Evolutionary conservation across 1,284 basidiomycete species (phyloP).

Genomic region (Leccinum pallidistipes): DNA sequence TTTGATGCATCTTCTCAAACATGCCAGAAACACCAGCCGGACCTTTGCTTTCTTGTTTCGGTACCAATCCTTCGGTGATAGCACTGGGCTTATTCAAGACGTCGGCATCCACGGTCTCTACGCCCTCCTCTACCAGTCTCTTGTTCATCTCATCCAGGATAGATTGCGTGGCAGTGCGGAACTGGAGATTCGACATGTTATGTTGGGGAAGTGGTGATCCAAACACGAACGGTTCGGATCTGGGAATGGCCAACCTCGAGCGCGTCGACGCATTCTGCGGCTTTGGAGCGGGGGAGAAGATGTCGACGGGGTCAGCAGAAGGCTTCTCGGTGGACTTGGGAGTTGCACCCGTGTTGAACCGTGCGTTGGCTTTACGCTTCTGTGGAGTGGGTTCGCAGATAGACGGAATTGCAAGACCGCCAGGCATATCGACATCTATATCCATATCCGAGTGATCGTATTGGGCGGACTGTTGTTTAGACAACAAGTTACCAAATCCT

Average conservation of each 20-base stretch:
- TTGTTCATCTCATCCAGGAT: conserved; percentile 79
- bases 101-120: conserved; percentile 42
- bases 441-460: conserved; percentile 33
- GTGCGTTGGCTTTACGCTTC: conserved; percentile 8
- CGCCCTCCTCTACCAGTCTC: conserved; percentile 53
- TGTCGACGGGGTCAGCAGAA: conserved; percentile 31
- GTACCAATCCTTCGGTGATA: conserved; percentile 1
- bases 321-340: conserved; percentile 34
- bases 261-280: conserved; percentile 19
- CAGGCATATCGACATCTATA: conserved; percentile 36
- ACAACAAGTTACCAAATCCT: conserved; percentile 18
- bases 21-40: conserved; percentile 36
- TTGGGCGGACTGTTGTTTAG: conserved; percentile 18
- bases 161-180: conserved; percentile 57
- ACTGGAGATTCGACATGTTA: conserved; percentile 58
- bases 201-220: conserved; percentile 68
- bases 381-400: conserved; percentile 21
- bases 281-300: conserved; percentile 39
- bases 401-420: conserved; percentile 27
- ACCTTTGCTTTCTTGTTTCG: conserved; percentile 28
- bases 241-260: conserved; percentile 27
- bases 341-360: conserved; percentile 27
- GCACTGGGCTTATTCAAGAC: conserved; percentile 39
- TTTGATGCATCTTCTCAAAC: conserved; percentile 63
- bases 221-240: conserved; percentile 60